Conservation (phyloP, 1,139 yeast species). For the Kodamaea sp. region DNA sequence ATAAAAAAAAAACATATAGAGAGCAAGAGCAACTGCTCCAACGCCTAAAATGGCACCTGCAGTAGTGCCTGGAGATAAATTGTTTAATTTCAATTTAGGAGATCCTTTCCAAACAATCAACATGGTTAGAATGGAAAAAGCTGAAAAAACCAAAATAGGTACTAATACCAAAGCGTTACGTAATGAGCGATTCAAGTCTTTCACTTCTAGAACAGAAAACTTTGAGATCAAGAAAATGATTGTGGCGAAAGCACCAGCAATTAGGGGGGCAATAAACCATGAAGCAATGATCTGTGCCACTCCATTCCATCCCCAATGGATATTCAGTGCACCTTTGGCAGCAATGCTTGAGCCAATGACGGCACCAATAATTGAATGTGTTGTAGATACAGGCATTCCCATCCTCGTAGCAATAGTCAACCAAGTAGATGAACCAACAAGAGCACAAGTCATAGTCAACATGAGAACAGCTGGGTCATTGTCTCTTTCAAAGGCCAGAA, state of each 20-base stretch:
- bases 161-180: conserved; percentile 55
- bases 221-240: conserved; percentile 58
- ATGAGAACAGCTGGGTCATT: conserved; percentile 65
- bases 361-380: conserved; percentile 78
- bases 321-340: conserved; percentile 54
- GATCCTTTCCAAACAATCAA: conserved; percentile 70
- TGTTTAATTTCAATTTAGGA: conserved; percentile 55
- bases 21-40: conserved; percentile 50
- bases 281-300: conserved; percentile 73
- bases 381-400: conserved; percentile 77
- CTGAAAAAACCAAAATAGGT: conserved; percentile 58
- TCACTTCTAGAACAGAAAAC: conserved; percentile 58
- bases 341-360: conserved; percentile 76
- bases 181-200: conserved; percentile 38
- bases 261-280: conserved; percentile 77
- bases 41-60: conserved; percentile 59
- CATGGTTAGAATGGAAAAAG: conserved; percentile 62
- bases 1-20: conserved; percentile 53
- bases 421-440: conserved; percentile 75
- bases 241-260: conserved; percentile 64
- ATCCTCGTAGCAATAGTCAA: conserved; percentile 60
- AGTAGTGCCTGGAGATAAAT: conserved; percentile 49
- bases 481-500: conserved; percentile 43
- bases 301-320: conserved; percentile 76
- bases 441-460: conserved; percentile 74